Base-by-base conservation (phyloP, 2,329 filamentous ascomycete species). In the Thermoascus crustaceus region DNA sequence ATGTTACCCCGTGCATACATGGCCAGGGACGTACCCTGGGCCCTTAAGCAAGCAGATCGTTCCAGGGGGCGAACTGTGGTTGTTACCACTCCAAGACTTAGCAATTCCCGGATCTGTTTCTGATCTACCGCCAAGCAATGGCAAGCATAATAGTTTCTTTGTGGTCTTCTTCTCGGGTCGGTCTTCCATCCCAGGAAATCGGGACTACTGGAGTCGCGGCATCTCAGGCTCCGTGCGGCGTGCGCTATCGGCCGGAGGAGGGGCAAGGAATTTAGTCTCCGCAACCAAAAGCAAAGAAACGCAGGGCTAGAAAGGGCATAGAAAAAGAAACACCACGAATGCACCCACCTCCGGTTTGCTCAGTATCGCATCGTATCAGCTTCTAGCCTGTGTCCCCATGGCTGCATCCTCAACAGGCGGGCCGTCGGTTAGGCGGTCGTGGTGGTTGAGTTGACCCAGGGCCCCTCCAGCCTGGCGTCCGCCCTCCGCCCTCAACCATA, bases 351-450 rank as follows among this genome's bases (percentile, higher is more conserved):
- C 18, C 26, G 4, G 11, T 29, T 13, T 29, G 26, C 18, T 29
- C 26, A 29, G 26, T 17, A 29, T 29, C 26, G 26, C 26, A 29
- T 29, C 26, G 18, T 29, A 13, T 29, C 6, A 5, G n/a, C 14
- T 29, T 16, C 25, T 29, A 16, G 25, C 17, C 25, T 6, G 26
- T 14, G 4, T 29, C n/a, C 14, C 13, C 26, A 29, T 29, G 26
- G 18, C 18, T 29, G n/a, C 26, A 29, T 8, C 26, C 26, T 29
- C 14, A 17, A 5, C 26, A 13, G 26, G n/a, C n/a, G 18, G 7
- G 16, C 26, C 26, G 26, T 7, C 26, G 26, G 26, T 29, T 29
- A 29, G 26, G 10, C 18, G n/a, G n/a, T 29, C 26, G 11, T 17
- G 11, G 26, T 29, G 14, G 14, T 29, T 29, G 14, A n/a, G 26